These are phyloP conservation scores for Alternaria dauci DNA, from an alignment of 2,329 filamentous ascomycete genomes.

Conservation along the genomic window DNA sequence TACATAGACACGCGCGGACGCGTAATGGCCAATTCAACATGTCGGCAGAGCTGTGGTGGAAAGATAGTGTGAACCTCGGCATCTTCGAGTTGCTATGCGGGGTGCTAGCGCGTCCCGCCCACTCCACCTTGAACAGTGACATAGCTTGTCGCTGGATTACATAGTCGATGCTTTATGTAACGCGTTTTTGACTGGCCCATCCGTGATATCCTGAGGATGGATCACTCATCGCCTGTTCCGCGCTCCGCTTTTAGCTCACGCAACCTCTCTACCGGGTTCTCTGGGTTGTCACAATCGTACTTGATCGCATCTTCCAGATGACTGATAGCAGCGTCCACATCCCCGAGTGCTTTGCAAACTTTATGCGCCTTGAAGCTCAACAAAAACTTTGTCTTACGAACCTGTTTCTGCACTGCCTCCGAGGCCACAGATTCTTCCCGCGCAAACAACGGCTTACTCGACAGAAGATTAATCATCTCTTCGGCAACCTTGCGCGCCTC, in stretches of 20 bases:
- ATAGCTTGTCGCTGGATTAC: not conserved
- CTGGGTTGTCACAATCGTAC: not conserved
- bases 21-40: constrained; percentile 15
- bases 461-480: constrained; percentile 7
- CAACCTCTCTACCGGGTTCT: not conserved
- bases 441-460: not conserved
- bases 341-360: constrained; percentile 14
- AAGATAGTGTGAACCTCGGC: constrained; percentile 32
- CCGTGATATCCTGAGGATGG: not conserved
- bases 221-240: not conserved
- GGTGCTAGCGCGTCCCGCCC: constrained; percentile 8
- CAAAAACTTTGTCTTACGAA: constrained; percentile 10
- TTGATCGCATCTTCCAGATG: constrained; percentile 13
- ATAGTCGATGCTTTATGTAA: not conserved
- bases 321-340: constrained; percentile 13
- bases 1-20: constrained; percentile 1
- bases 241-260: constrained; percentile 5
- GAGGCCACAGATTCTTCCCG: not conserved
- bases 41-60: constrained; percentile 20
- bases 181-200: not conserved
- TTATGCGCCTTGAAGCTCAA: constrained; percentile 11
- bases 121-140: not conserved
- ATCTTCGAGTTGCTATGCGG: constrained; percentile 10
- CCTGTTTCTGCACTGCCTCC: not conserved
- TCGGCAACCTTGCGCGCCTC: constrained; percentile 11